Evolutionary conservation across 2,329 filamentous ascomycete genomes (phyloP).

Genomic region (Chaetomiaceae sp.): DNA sequence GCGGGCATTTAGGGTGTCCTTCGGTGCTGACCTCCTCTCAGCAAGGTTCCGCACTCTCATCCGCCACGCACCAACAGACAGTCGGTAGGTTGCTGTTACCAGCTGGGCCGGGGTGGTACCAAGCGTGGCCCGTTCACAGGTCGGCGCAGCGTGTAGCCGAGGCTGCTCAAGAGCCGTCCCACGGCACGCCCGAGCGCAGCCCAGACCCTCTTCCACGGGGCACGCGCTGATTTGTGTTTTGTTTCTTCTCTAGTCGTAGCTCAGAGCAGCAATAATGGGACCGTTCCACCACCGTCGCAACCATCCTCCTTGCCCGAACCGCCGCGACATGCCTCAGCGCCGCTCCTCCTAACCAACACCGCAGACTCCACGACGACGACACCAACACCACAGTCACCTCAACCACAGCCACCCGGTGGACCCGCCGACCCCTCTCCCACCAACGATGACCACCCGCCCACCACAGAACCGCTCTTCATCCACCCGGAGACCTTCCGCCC

Average conservation of each 20-base stretch:
- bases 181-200: background rate
- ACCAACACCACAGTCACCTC: slow-evolving; percentile 5
- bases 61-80: slow-evolving; percentile 8
- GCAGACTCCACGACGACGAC: background rate
- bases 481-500: slow-evolving; percentile 54
- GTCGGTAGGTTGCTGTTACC: slow-evolving; percentile 19
- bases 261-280: slow-evolving; percentile 16
- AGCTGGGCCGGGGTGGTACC: slow-evolving; percentile 3
- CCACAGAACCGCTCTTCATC: slow-evolving; percentile 31
- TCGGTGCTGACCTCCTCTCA: background rate
- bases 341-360: slow-evolving; percentile 6
- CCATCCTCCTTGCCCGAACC: slow-evolving; percentile 5
- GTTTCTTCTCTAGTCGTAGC: slow-evolving; percentile 13
- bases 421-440: slow-evolving; percentile 1
- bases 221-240: slow-evolving; percentile 22
- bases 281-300: slow-evolving; percentile 3
- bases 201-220: slow-evolving; percentile 4
- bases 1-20: too few species aligned
- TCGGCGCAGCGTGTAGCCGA: slow-evolving; percentile 2
- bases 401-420: background rate
- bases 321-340: slow-evolving; percentile 4
- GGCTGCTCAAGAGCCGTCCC: slow-evolving; percentile 13
- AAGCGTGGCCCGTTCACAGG: background rate
- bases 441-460: background rate
- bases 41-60: slow-evolving; percentile 5